Evolutionary conservation across 2,329 filamentous ascomycete species (phyloP).

Genomic region (Colletotrichum liriopes): DNA sequence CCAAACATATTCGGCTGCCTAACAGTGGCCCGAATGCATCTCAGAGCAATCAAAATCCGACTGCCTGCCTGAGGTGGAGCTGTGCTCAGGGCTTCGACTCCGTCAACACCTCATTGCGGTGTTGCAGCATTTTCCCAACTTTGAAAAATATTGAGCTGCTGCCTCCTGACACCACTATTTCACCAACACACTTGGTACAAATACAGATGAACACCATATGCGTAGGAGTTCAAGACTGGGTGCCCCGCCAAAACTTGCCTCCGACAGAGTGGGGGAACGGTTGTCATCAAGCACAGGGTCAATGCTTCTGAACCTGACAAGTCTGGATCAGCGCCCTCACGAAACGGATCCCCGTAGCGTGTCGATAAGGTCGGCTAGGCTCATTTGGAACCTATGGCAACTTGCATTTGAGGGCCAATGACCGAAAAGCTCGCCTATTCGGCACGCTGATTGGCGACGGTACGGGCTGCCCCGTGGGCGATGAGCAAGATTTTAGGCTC

Average conservation of each 20-base stretch:
- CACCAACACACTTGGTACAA: not conserved
- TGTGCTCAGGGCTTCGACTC: not conserved
- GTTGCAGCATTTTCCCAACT: not conserved
- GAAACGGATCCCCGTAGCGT: conserved; percentile 7
- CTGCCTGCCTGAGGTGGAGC: conserved; percentile 1
- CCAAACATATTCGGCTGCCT: not conserved
- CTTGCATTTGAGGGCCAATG: conserved; percentile 2
- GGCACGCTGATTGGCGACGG: conserved; percentile 22
- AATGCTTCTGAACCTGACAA: conserved; percentile 20
- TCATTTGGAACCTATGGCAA: conserved; percentile 4
- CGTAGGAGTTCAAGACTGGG: not conserved
- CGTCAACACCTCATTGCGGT: not conserved
- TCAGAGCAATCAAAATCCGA: not conserved
- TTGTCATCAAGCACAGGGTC: conserved; percentile 28
- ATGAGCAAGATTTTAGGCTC: conserved; percentile 8
- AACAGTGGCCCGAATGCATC: not conserved
- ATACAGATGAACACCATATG: not conserved
- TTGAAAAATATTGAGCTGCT: not conserved
- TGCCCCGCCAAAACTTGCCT: no score
- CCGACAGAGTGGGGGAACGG: conserved; percentile 2
- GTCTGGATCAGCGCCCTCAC: conserved; percentile 27
- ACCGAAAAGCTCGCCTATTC: not conserved
- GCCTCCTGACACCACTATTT: not conserved
- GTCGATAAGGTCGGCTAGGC: conserved; percentile 9
- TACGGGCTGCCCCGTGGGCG: conserved; percentile 8